A percentile compares a stretch with the other conserved stretches of the same genome.
These are phyloP conservation scores for Ophiostoma ulmi DNA, from an alignment of 2,329 filamentous ascomycete species.

Conservation along the genomic window DNA sequence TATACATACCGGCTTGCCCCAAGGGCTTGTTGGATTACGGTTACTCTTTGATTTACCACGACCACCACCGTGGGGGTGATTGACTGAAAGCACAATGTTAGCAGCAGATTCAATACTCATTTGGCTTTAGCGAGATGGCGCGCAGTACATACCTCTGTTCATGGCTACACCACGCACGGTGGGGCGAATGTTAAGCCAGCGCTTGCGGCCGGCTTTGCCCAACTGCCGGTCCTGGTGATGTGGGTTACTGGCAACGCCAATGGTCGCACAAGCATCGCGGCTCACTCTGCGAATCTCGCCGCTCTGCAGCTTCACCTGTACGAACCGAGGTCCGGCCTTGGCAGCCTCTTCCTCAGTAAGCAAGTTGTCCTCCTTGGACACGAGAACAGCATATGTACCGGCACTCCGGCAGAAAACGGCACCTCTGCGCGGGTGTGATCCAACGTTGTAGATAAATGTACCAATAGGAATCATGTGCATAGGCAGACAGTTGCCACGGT, in stretches of 20 bases:
- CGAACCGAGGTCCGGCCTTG: slow-evolving; percentile 66
- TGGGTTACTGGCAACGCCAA: slow-evolving; percentile 89
- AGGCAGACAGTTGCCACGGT: slow-evolving; percentile 89
- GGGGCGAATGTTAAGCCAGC: slow-evolving; percentile 90
- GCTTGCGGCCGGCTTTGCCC: slow-evolving; percentile 88
- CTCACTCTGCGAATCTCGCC: slow-evolving; percentile 86
- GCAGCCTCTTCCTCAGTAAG: slow-evolving; percentile 51
- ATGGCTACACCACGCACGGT: slow-evolving; percentile 97
- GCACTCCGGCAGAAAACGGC: slow-evolving; percentile 94
- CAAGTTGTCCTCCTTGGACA: slow-evolving; percentile 75
- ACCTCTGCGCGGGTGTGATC: slow-evolving; percentile 64
- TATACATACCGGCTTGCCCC: slow-evolving; percentile 82
- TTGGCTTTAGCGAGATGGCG: neutral
- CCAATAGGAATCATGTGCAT: slow-evolving; percentile 94
- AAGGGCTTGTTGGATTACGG: slow-evolving; percentile 87
- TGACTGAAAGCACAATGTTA: slow-evolving; percentile 46
- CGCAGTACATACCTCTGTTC: slow-evolving; percentile 73
- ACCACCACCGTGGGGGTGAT: slow-evolving; percentile 98
- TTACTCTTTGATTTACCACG: slow-evolving; percentile 99
- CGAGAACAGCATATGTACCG: slow-evolving; percentile 82
- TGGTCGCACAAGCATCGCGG: slow-evolving; percentile 88
- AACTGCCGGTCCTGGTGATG: slow-evolving; percentile 86
- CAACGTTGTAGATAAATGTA: slow-evolving; percentile 88
- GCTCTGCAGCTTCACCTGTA: slow-evolving; percentile 82
- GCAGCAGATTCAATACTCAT: neutral